A percentile compares a stretch with the other conserved stretches of the same genome.
These are phyloP conservation scores for Cladosporium sp. DNA, from an alignment of 2,329 filamentous ascomycete genomes.

Conservation along the genomic window DNA sequence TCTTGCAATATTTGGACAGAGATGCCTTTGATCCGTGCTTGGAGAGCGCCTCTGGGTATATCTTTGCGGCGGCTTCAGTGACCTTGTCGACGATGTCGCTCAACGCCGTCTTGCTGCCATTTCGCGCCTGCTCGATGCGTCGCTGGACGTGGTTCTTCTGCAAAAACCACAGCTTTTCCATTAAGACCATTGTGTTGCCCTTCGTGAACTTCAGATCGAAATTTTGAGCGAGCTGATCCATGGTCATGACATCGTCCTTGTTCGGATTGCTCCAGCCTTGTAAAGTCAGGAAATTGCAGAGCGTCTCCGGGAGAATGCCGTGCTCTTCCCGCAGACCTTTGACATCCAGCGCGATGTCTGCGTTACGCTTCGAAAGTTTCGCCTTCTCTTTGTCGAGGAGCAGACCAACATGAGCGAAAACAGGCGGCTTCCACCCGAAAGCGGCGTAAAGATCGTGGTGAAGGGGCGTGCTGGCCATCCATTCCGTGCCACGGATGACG, in stretches of 20 bases:
- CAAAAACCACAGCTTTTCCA: constrained; percentile 73
- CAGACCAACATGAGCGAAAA: constrained; percentile 45
- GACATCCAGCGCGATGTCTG: constrained; percentile 50
- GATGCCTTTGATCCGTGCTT: neutral
- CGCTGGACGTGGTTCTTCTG: constrained; percentile 62
- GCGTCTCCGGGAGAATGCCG: constrained; percentile 56
- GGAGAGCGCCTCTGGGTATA: constrained; percentile 13
- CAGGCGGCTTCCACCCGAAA: constrained; percentile 43
- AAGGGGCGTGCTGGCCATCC: constrained; percentile 89
- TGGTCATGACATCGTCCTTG: constrained; percentile 62
- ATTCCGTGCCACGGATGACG: constrained; percentile 91
- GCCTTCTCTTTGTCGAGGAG: constrained; percentile 42
- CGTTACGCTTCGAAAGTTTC: constrained; percentile 67
- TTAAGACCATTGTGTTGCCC: constrained; percentile 77
- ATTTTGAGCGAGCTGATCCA: constrained; percentile 64
- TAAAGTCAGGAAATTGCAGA: constrained; percentile 78
- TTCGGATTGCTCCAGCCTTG: constrained; percentile 72
- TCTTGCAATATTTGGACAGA: constrained; percentile 15
- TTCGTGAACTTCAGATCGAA: constrained; percentile 85
- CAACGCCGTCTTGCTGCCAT: constrained; percentile 27
- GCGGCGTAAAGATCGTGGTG: constrained; percentile 53
- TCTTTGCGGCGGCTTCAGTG: constrained; percentile 25
- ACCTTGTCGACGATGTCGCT: constrained; percentile 33
- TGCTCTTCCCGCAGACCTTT: constrained; percentile 49
- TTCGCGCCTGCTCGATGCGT: constrained; percentile 41